Evolutionary conservation across 352 stramenopile genomes (phyloP).

Genomic region (Phytophthora capsici): DNA sequence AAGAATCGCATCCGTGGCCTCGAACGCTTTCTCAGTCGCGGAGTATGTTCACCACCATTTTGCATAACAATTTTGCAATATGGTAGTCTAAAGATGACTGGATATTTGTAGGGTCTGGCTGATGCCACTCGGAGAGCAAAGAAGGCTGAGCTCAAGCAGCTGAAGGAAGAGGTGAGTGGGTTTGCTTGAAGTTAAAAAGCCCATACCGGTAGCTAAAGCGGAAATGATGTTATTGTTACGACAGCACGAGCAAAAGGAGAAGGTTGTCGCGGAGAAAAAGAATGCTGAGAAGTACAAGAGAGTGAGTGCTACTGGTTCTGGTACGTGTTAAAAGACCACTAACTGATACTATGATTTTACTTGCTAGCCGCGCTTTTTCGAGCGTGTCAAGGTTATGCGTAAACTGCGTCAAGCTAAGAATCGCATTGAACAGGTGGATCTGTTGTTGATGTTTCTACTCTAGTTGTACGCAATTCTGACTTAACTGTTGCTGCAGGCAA

Average conservation of each 20-base stretch:
- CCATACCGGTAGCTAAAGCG: background rate
- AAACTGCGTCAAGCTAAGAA: slow-evolving; percentile 72
- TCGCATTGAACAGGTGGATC: slow-evolving; percentile 50
- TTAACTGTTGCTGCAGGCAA: slow-evolving; percentile 28
- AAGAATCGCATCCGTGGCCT: slow-evolving; percentile 87
- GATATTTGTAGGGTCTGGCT: slow-evolving; percentile 39
- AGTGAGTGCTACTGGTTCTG: slow-evolving; percentile 31
- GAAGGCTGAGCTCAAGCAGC: slow-evolving; percentile 55
- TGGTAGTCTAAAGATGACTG: background rate
- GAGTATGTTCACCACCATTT: slow-evolving; percentile 33
- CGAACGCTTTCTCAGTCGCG: slow-evolving; percentile 81
- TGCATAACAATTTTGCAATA: background rate
- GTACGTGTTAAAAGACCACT: background rate
- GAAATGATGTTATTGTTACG: background rate
- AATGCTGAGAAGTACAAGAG: slow-evolving; percentile 86
- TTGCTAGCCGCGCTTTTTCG: slow-evolving; percentile 75
- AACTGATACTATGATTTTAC: slow-evolving; percentile 6
- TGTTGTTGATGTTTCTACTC: background rate
- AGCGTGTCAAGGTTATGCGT: slow-evolving; percentile 86
- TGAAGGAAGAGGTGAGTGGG: slow-evolving; percentile 47
- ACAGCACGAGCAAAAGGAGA: slow-evolving; percentile 54
- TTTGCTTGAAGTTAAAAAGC: background rate
- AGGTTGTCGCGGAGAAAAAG: slow-evolving; percentile 67
- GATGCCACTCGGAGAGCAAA: slow-evolving; percentile 54
- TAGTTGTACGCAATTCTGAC: background rate